Evolutionary conservation across 2,329 filamentous ascomycete genomes (phyloP).

Genomic region (Ceratocystis cacaofunesta): DNA sequence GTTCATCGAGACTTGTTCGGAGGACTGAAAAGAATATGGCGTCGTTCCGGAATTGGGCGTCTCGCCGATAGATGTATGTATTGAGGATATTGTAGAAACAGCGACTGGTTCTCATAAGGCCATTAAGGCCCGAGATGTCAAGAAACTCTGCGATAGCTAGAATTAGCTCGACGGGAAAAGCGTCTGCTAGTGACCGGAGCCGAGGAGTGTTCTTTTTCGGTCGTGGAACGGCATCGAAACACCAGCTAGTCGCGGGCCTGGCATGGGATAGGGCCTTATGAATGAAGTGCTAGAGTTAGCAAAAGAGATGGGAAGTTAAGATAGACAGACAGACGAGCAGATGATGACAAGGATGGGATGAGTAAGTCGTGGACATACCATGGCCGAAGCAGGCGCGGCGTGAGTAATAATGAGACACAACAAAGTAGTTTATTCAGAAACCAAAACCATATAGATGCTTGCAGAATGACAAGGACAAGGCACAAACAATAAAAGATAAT

Average conservation of each 20-base stretch:
- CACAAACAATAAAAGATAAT: neutral
- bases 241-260: neutral
- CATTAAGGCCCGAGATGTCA: neutral
- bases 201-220: neutral
- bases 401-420: neutral
- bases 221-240: neutral
- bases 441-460: neutral
- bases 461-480: neutral
- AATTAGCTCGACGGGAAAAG: slow-evolving; percentile 5
- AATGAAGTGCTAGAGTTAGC: neutral
- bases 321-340: neutral
- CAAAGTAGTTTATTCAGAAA: neutral
- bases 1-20: neutral
- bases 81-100: slow-evolving; percentile 6
- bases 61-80: slow-evolving; percentile 5
- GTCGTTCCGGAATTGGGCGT: neutral
- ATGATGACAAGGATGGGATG: neutral
- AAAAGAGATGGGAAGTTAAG: neutral
- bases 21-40: slow-evolving; percentile 9
- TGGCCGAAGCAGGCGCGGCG: neutral
- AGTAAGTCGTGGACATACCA: neutral
- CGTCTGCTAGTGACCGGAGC: neutral
- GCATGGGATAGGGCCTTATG: neutral
- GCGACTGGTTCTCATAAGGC: neutral
- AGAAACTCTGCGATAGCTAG: slow-evolving; percentile 10